phyloP scores from a whole-genome alignment of 495 filamentous ascomycete species.

The Gamarada debralockiae region DNA sequence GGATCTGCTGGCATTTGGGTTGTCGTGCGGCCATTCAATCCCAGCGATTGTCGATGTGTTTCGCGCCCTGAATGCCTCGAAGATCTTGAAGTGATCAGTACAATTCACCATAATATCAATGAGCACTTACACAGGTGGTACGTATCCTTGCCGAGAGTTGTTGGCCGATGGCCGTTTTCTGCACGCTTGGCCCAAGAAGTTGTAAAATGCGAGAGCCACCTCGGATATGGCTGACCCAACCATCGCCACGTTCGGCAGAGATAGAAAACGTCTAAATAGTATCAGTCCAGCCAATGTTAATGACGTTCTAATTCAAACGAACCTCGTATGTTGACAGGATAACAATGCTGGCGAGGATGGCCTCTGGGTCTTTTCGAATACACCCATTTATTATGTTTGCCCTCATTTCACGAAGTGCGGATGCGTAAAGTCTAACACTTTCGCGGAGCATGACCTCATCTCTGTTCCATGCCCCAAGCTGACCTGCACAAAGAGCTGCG shows the following conservation, averaged over 20 bases:
- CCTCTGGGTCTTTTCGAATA: not conserved
- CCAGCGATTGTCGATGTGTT: not conserved
- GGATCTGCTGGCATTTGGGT: not conserved
- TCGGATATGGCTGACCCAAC: constrained; percentile 2
- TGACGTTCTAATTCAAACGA: not conserved
- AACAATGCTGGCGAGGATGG: not conserved
- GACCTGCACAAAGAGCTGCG: not conserved
- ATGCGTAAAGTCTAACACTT: not conserved
- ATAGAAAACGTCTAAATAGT: not conserved
- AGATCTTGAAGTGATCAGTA: not conserved
- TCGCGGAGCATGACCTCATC: not conserved
- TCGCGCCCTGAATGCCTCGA: not conserved
- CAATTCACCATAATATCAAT: not conserved
- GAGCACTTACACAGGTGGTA: not conserved
- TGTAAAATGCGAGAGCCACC: not conserved
- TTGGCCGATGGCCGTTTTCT: not conserved
- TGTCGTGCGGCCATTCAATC: not conserved
- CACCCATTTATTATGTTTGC: not conserved
- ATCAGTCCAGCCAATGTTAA: not conserved
- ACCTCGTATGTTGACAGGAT: constrained; percentile 4
- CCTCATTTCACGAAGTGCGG: not conserved
- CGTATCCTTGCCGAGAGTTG: not conserved
- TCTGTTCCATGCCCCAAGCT: not conserved
- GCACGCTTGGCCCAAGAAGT: not conserved
- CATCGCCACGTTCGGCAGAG: not conserved